Conservation (phyloP, 495 filamentous ascomycete genomes). For the Xylaria castorea region DNA sequence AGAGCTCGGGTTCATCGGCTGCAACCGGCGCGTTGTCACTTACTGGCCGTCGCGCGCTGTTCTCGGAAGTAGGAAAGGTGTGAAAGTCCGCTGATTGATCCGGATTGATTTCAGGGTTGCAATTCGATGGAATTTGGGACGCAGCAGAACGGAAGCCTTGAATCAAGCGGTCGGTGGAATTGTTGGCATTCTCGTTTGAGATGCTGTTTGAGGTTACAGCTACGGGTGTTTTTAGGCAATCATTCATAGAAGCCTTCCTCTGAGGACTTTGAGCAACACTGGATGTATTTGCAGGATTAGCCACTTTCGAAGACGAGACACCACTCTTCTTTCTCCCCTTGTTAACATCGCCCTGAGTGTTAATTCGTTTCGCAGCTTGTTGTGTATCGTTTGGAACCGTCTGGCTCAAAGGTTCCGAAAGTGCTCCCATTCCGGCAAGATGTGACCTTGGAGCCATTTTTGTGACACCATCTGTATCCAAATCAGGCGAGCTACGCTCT, state of each 20-base stretch:
- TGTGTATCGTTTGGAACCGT: background rate
- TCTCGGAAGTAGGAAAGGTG: background rate
- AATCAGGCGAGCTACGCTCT: background rate
- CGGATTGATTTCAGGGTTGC: background rate
- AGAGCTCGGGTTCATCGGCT: background rate
- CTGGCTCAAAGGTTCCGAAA: background rate
- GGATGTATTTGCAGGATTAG: background rate
- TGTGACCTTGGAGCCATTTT: background rate
- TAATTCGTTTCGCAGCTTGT: background rate
- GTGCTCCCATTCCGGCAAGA: background rate
- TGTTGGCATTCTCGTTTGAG: background rate
- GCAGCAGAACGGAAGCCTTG: background rate
- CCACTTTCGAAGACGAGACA: background rate
- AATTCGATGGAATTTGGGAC: background rate
- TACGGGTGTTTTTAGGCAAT: background rate
- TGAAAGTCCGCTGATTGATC: background rate
- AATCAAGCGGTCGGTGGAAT: background rate
- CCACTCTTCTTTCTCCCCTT: background rate
- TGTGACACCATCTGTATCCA: background rate
- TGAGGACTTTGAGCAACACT: background rate
- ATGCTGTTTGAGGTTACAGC: no score
- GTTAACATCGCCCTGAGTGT: background rate
- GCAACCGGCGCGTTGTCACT: background rate
- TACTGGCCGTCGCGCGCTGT: background rate
- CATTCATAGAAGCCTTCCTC: background rate